A percentile compares a stretch with the other conserved stretches of the same genome.
Conservation (phyloP, 2,329 filamentous ascomycete genomes). For the Cadophora sp. region DNA sequence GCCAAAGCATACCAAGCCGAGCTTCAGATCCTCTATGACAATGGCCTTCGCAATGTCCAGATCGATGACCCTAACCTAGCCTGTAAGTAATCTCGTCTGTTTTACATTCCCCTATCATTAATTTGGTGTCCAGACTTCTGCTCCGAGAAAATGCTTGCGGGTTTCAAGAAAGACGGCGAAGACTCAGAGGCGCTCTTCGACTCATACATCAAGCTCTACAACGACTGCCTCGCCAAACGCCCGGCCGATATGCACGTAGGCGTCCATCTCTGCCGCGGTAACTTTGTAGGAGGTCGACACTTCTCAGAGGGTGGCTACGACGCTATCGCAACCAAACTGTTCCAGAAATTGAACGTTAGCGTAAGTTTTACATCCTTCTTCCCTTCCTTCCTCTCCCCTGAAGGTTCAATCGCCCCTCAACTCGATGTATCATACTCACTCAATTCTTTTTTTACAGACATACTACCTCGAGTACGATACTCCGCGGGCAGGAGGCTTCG, state of each 20-base stretch:
- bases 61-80: slow-evolving; percentile 65
- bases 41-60: slow-evolving; percentile 59
- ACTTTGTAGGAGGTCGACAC: slow-evolving; percentile 70
- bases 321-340: slow-evolving; percentile 70
- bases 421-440: no score
- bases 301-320: slow-evolving; percentile 73
- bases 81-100: slow-evolving; percentile 53
- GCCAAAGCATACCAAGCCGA: slow-evolving; percentile 59
- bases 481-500: slow-evolving; percentile 67
- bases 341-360: slow-evolving; percentile 66
- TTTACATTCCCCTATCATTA: slow-evolving; percentile 21
- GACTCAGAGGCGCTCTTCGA: slow-evolving; percentile 77
- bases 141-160: slow-evolving; percentile 72
- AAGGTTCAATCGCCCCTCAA: no score
- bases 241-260: slow-evolving; percentile 77
- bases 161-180: slow-evolving; percentile 70
- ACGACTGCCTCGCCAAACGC: slow-evolving; percentile 68
- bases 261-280: slow-evolving; percentile 75
- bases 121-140: slow-evolving; percentile 65
- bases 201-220: slow-evolving; percentile 79
- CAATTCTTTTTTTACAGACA: no score
- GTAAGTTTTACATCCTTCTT: no score
- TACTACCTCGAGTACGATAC: slow-evolving; percentile 75
- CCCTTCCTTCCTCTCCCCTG: no score
- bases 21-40: slow-evolving; percentile 58